Conservation (phyloP, 257 asterid species). For the Eustoma russellianum region DNA sequence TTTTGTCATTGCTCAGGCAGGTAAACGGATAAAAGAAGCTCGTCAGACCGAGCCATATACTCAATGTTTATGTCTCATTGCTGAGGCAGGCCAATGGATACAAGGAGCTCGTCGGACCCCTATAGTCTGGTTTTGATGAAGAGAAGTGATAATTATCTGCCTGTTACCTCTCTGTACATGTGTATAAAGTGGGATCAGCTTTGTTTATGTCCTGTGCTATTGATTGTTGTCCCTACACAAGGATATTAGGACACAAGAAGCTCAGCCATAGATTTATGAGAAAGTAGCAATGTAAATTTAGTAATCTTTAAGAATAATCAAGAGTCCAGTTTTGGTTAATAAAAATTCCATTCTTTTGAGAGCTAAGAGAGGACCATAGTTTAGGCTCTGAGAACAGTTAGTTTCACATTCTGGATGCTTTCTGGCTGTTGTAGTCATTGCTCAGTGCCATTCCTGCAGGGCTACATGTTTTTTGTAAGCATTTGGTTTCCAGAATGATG, state of each 20-base stretch:
- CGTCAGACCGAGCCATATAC: too few relatives aligned
- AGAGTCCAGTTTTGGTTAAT: constrained; percentile 46
- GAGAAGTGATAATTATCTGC: constrained; percentile 21
- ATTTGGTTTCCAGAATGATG: too few relatives aligned
- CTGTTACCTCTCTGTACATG: constrained; percentile 45
- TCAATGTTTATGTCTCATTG: background rate
- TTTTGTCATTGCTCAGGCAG: too few relatives aligned
- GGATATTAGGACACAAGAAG: constrained; percentile 29
- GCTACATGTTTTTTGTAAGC: too few relatives aligned
- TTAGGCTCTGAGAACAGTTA: constrained; percentile 23
- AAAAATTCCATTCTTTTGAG: constrained; percentile 21
- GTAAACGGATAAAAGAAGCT: too few relatives aligned
- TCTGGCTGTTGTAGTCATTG: constrained; percentile 11
- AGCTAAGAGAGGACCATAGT: constrained; percentile 24
- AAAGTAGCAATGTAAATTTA: constrained; percentile 22
- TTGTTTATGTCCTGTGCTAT: constrained; percentile 25
- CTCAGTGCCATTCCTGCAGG: too few relatives aligned
- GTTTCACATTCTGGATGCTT: constrained; percentile 19
- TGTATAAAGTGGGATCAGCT: constrained; percentile 49
- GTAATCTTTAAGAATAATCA: constrained; percentile 23
- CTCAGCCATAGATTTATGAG: constrained; percentile 20
- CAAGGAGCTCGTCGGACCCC: constrained; percentile 13
- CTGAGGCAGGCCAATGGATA: constrained; percentile 17
- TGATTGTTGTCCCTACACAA: constrained; percentile 24
- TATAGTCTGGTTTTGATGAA: constrained; percentile 24